Percentiles rank a stretch among this genome's conserved stretches.
These are phyloP conservation scores for Dendrocalamus latiflorus DNA, from an alignment of 202 grass and related monocot genomes.

Conservation along the genomic window DNA sequence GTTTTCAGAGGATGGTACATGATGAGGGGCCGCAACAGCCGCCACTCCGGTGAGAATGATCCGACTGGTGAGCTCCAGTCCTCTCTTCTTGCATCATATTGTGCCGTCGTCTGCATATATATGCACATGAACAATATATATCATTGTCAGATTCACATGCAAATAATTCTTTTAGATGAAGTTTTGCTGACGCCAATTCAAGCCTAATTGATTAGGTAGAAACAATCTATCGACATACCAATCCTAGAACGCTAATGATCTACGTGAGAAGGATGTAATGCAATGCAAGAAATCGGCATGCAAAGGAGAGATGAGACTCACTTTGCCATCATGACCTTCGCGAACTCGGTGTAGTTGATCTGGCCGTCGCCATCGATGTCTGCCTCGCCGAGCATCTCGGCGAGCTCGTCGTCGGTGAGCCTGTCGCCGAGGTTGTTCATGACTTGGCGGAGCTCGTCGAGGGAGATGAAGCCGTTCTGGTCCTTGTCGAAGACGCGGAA, in stretches of 20 bases:
- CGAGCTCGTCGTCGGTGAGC: constrained; percentile 56
- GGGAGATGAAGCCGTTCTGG: constrained; percentile 66
- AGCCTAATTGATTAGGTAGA: no score
- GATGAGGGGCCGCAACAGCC: constrained; percentile 4
- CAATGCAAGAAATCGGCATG: neutral
- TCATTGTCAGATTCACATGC: neutral
- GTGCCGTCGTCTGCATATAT: constrained; percentile 28
- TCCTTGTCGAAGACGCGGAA: constrained; percentile 76
- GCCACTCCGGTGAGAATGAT: neutral
- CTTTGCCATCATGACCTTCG: constrained; percentile 55
- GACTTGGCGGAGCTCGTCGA: constrained; percentile 54
- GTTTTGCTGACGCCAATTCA: neutral
- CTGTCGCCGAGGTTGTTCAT: constrained; percentile 65
- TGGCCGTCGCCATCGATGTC: constrained; percentile 61
- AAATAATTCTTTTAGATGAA: neutral
- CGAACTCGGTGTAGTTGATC: no score
- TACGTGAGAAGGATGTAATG: no score
- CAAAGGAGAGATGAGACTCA: neutral
- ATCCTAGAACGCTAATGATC: no score
- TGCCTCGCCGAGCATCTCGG: constrained; percentile 68
- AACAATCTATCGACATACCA: no score
- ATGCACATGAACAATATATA: neutral
- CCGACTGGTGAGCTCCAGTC: neutral
- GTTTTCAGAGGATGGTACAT: constrained; percentile 47
- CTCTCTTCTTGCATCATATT: constrained; percentile 15